A percentile compares a stretch with the other conserved stretches of the same genome.
Conservation (phyloP, 805 yeast species). For the Ogataea henricii region DNA sequence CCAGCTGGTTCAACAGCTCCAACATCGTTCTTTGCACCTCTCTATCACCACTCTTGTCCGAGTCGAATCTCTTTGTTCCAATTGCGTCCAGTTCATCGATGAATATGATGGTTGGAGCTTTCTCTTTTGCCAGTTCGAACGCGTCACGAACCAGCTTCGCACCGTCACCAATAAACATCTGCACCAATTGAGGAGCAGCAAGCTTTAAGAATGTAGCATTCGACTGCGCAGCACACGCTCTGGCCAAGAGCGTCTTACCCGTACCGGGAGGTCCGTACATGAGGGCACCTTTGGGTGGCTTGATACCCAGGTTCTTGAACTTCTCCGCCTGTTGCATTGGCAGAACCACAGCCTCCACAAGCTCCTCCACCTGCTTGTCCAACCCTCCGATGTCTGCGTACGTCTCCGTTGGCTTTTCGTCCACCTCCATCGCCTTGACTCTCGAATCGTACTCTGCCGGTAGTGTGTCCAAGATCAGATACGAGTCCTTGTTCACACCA, state of each 20-base stretch:
- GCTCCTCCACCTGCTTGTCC: conserved; percentile 96
- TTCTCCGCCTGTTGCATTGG: conserved; percentile 99
- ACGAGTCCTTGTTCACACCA: conserved; percentile 97
- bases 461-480: conserved; percentile 85
- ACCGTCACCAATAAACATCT: conserved; percentile 98
- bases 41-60: conserved; percentile 96
- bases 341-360: conserved; percentile 96
- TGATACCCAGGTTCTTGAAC: conserved; percentile 90
- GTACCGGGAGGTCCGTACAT: conserved; percentile 99
- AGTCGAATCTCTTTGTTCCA: conserved; percentile 97
- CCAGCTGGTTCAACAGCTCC: conserved; percentile 94
- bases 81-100: conserved; percentile 98
- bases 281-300: conserved; percentile 97
- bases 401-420: conserved; percentile 96
- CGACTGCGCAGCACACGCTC: conserved; percentile 99
- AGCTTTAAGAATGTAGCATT: conserved; percentile 94
- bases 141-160: conserved; percentile 97
- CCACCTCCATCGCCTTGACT: conserved; percentile 98
- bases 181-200: conserved; percentile 98
- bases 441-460: conserved; percentile 98
- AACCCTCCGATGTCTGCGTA: conserved; percentile 97
- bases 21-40: conserved; percentile 99
- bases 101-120: conserved; percentile 96
- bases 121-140: conserved; percentile 94
- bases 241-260: conserved; percentile 93